Percentiles rank a stretch among this genome's conserved stretches.
phyloP scores from a whole-genome alignment of 2,329 filamentous ascomycete genomes.

The Fusarium denticulatum region DNA sequence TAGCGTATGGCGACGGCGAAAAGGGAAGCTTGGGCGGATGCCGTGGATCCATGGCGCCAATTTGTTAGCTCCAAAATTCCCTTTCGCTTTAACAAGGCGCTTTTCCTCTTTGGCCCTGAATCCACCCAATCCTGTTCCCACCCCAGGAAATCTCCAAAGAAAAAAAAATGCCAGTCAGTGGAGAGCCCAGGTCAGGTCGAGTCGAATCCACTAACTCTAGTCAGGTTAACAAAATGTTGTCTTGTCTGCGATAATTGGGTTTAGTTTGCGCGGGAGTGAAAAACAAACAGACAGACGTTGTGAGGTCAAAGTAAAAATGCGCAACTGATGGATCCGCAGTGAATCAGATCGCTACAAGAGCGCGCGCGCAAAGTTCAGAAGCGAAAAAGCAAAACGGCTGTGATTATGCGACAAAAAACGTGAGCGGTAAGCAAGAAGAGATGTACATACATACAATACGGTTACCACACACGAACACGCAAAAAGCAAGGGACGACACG shows the following conservation, averaged over 20 bases:
- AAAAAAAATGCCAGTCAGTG: conserved; percentile 31
- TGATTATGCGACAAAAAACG: conserved; percentile 17
- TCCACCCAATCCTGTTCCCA: conserved; percentile 38
- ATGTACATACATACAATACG: neutral
- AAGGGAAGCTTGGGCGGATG: conserved; percentile 48
- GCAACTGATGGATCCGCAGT: neutral
- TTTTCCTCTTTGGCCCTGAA: neutral
- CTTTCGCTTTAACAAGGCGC: conserved; percentile 23
- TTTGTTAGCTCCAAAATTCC: conserved; percentile 50
- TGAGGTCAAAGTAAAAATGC: neutral
- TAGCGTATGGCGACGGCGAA: conserved; percentile 45
- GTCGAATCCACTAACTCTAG: conserved; percentile 11
- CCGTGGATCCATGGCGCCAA: conserved; percentile 48
- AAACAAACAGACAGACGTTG: neutral
- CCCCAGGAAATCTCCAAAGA: conserved; percentile 41
- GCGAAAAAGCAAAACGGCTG: neutral
- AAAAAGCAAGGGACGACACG: conserved; percentile 29
- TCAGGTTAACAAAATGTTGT: neutral
- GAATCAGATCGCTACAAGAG: neutral
- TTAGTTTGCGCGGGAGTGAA: neutral
- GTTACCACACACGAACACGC: neutral
- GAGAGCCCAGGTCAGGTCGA: neutral
- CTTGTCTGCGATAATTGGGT: neutral
- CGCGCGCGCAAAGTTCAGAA: neutral
- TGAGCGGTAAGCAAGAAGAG: conserved; percentile 1